Evolutionary conservation across 805 yeast genomes (phyloP).

Genomic region (Sugiyamaella boreocaroliniensis): DNA sequence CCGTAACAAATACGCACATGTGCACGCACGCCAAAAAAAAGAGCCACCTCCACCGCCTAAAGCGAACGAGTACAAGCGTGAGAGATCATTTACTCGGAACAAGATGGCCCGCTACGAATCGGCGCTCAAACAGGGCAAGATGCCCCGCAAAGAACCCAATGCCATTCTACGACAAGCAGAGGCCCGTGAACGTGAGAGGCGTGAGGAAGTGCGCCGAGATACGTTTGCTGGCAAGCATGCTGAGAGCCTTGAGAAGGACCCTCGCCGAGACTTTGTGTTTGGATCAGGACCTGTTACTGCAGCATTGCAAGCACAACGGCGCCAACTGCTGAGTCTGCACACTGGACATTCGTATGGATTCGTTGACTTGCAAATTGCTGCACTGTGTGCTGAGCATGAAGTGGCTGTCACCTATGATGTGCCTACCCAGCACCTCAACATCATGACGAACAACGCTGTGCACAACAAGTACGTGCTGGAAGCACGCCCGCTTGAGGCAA

Average conservation of each 20-base stretch:
- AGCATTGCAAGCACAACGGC: constrained; percentile 51
- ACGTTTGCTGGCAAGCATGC: constrained; percentile 3
- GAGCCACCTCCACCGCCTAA: constrained; percentile 15
- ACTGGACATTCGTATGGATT: constrained; percentile 37
- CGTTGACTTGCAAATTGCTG: constrained; percentile 37
- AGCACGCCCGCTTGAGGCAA: constrained; percentile 42
- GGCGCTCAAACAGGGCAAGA: constrained; percentile 2
- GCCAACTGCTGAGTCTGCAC: constrained; percentile 48
- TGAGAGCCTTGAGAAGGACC: constrained; percentile 25
- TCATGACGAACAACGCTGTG: constrained; percentile 57
- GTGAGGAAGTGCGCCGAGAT: constrained; percentile 33
- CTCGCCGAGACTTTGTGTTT: constrained; percentile 51
- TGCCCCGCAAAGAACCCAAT: constrained; percentile 6
- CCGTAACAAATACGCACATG: constrained; percentile 55
- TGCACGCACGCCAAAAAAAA: constrained; percentile 47
- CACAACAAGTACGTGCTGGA: constrained; percentile 78
- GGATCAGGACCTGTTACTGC: constrained; percentile 74
- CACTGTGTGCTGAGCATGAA: constrained; percentile 39
- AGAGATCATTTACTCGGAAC: constrained; percentile 11
- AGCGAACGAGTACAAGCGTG: constrained; percentile 10
- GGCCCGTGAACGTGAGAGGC: neutral
- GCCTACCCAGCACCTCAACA: constrained; percentile 46
- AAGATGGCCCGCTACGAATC: constrained; percentile 12
- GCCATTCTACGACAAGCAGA: constrained; percentile 3
- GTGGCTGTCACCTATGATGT: constrained; percentile 10